Evolutionary conservation across 1,284 basidiomycete genomes (phyloP).

Genomic region (Trichosporon asahii): DNA sequence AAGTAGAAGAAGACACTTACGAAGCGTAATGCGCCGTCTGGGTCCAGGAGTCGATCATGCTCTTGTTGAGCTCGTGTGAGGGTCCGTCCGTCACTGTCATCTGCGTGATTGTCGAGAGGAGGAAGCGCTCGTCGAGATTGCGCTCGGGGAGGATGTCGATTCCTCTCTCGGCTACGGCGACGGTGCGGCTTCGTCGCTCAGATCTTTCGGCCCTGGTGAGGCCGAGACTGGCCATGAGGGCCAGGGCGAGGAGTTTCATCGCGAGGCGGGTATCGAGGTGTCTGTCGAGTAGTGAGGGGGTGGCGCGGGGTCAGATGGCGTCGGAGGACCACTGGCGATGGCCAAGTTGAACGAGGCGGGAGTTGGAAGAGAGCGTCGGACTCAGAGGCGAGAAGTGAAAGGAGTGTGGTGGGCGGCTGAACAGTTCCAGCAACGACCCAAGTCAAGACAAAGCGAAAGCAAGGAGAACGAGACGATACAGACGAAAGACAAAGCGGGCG

Average conservation of each 20-base stretch:
- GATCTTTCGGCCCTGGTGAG: background rate
- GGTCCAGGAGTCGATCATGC: slow-evolving; percentile 1
- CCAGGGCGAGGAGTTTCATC: background rate
- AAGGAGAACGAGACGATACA: too few species aligned
- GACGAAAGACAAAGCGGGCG: too few species aligned
- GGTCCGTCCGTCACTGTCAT: background rate
- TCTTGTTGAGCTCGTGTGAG: background rate
- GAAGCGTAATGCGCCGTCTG: slow-evolving; percentile 5
- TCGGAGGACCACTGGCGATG: too few species aligned
- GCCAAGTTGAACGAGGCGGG: too few species aligned
- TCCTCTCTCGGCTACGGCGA: background rate
- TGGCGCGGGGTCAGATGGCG: too few species aligned
- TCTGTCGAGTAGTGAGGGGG: too few species aligned
- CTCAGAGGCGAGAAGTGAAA: too few species aligned
- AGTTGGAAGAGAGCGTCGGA: too few species aligned
- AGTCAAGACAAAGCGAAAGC: too few species aligned
- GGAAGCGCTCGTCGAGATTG: background rate
- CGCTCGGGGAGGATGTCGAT: background rate
- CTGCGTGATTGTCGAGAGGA: background rate
- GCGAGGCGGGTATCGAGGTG: too few species aligned
- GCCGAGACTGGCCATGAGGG: background rate
- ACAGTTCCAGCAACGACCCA: too few species aligned
- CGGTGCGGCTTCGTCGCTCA: background rate
- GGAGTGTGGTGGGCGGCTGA: too few species aligned
- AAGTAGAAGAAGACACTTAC: background rate